These are phyloP conservation scores for Piper longum DNA, from an alignment of 164 flowering plant genomes.

Conservation along the genomic window DNA sequence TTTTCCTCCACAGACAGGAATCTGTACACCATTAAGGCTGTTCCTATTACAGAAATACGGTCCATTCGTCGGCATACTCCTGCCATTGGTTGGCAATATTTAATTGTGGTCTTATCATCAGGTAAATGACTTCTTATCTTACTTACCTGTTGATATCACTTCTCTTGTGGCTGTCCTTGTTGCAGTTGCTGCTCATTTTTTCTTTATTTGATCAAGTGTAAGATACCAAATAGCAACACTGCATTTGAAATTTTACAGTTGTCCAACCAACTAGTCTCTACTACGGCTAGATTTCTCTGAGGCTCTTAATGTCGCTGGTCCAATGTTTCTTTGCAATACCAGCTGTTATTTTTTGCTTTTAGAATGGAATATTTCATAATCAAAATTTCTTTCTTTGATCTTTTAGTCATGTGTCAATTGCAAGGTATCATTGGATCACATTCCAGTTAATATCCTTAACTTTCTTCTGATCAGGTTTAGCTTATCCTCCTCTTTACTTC, in stretches of 20 bases:
- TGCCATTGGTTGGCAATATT: constrained; percentile 87
- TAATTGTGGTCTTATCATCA: constrained; percentile 76
- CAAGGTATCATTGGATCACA: background rate
- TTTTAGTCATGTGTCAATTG: background rate
- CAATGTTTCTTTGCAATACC: too few relatives aligned
- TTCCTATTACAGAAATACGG: constrained; percentile 68
- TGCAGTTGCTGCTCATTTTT: background rate
- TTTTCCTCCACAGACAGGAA: constrained; percentile 48
- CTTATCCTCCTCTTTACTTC: constrained; percentile 92
- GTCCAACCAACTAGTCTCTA: too few relatives aligned
- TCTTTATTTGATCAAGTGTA: background rate
- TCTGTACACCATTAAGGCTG: constrained; percentile 76
- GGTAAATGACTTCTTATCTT: constrained; percentile 24
- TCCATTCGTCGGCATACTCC: constrained; percentile 91
- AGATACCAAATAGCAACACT: too few relatives aligned
- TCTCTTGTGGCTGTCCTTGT: background rate
- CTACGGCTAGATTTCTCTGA: too few relatives aligned
- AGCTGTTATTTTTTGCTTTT: too few relatives aligned
- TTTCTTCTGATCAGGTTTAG: constrained; percentile 53
- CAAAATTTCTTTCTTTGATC: too few relatives aligned
- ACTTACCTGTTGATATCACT: background rate
- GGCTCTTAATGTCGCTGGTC: too few relatives aligned
- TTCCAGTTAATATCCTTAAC: constrained; percentile 3
- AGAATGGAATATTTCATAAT: too few relatives aligned
- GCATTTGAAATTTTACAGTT: too few relatives aligned